Evolutionary conservation across 176 grass and related monocot species (phyloP).

Genomic region (Aegilops umbellulata): DNA sequence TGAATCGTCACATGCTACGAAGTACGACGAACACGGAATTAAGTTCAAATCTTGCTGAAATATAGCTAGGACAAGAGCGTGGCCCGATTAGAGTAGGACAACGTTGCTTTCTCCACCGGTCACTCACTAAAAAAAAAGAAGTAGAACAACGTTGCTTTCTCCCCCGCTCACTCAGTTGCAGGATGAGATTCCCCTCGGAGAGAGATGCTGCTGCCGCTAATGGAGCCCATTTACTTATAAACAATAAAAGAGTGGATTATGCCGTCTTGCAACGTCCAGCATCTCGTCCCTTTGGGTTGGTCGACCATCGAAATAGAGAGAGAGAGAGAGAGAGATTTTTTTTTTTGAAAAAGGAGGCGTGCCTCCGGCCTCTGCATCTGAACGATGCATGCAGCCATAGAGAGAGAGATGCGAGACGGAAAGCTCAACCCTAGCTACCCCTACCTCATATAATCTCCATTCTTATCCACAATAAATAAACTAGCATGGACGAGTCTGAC

Average conservation of each 20-base stretch:
- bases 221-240: background rate
- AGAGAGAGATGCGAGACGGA: background rate
- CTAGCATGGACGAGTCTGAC: background rate
- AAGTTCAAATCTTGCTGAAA: background rate
- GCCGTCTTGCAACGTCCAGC: constrained; percentile 4
- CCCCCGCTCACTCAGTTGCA: background rate
- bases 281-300: constrained; percentile 18
- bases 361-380: too few species aligned
- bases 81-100: background rate
- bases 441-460: background rate
- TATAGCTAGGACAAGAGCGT: too few species aligned
- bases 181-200: background rate
- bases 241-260: background rate
- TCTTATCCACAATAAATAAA: background rate
- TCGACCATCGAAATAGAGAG: background rate
- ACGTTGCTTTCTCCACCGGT: background rate
- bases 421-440: constrained; percentile 33
- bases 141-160: background rate
- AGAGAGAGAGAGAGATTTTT: background rate
- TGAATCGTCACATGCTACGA: too few species aligned
- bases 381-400: too few species aligned
- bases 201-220: background rate
- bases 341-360: too few species aligned
- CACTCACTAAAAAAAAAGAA: background rate
- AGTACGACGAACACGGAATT: too few species aligned